Percentiles rank a stretch among this genome's conserved stretches.
phyloP scores from a whole-genome alignment of 495 filamentous ascomycete genomes.

The Achaetomiella virescens region DNA sequence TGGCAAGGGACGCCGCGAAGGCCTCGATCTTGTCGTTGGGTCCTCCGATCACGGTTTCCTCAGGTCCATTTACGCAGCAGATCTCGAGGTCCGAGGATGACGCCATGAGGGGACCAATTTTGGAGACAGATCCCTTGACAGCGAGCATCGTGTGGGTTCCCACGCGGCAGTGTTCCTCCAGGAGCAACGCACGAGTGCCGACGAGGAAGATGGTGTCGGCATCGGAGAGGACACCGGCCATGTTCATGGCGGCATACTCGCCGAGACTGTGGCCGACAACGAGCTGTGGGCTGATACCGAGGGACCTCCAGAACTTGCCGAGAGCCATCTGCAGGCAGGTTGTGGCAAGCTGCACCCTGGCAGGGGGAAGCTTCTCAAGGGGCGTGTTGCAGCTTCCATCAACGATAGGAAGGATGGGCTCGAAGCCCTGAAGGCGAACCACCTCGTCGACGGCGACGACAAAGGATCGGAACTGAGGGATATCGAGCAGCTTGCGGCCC shows the following conservation, averaged over 20 bases:
- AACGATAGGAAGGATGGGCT: conserved; percentile 56
- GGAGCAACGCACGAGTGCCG: conserved; percentile 64
- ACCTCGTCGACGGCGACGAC: conserved; percentile 63
- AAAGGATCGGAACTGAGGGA: conserved; percentile 51
- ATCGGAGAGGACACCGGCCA: conserved; percentile 69
- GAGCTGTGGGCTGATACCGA: conserved; percentile 63
- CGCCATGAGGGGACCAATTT: conserved; percentile 26
- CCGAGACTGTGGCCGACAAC: conserved; percentile 80
- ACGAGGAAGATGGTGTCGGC: conserved; percentile 72
- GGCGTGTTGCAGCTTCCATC: conserved; percentile 47
- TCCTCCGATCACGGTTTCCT: conserved; percentile 55
- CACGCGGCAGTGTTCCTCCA: conserved; percentile 58
- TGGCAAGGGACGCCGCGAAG: conserved; percentile 48
- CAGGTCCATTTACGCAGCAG: conserved; percentile 54
- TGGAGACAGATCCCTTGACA: conserved; percentile 39
- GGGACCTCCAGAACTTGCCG: conserved; percentile 64
- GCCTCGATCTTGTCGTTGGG: conserved; percentile 42
- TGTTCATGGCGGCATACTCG: conserved; percentile 77
- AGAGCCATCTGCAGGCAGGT: conserved; percentile 76
- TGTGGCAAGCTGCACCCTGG: conserved; percentile 68
- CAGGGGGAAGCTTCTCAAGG: conserved; percentile 54
- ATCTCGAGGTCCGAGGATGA: conserved; percentile 28
- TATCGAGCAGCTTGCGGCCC: conserved; percentile 59
- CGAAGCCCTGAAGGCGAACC: conserved; percentile 59
- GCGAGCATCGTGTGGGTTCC: conserved; percentile 65